Evolutionary conservation across 2,329 filamentous ascomycete species (phyloP), one percentile per base, ranked within the genome.

Genomic region (Calcarisporium arbuscula): DNA sequence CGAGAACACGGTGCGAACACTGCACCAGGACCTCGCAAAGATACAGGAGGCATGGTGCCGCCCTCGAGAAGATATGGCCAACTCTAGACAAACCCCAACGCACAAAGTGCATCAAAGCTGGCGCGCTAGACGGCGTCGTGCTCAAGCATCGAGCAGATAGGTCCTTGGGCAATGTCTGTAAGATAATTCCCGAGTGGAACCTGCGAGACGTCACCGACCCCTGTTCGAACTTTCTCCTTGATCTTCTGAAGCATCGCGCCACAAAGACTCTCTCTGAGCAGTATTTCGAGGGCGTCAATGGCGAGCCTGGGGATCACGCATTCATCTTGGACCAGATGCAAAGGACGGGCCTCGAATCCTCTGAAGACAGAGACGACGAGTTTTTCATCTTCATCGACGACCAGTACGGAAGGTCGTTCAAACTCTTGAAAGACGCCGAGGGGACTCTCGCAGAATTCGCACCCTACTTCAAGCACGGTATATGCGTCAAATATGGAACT

Each of bases 151-250:
- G 56, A 2, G 18, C 16, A 4, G 64, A 70, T 33, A 18, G 19
- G 3, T 54, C 57, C 0, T 11, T 66, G 17, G 63, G 60, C 1
- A 51, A 52, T n/a, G 46, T 60, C 12, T 60, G 41, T 44, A 62
- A 60, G n/a, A 28, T 67, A 3, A 43, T 61, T 0, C 63, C 65
- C 0, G 68, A 70, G 30, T 60, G 55, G 54, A 69, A 71, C 36
- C 35, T 70, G 1, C 51, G 46, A 7, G 62, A 70, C 17, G 47
- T 70, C 3, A 43, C 60, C 4, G 44, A 50, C 1, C 48, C 57
- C 0, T 48, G 45, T 2, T 54, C 64, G 0, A 51, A 65, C n/a
- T 53, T 36, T 3, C n/a, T 68, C 5, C 48, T 69, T 2, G 46
- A 58, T 10, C 42, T 64, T 6, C 39, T 71, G 4, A 55, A 60